Evolutionary conservation across 2,329 filamentous ascomycete genomes (phyloP).

Genomic region (Dactylellina cionopaga): DNA sequence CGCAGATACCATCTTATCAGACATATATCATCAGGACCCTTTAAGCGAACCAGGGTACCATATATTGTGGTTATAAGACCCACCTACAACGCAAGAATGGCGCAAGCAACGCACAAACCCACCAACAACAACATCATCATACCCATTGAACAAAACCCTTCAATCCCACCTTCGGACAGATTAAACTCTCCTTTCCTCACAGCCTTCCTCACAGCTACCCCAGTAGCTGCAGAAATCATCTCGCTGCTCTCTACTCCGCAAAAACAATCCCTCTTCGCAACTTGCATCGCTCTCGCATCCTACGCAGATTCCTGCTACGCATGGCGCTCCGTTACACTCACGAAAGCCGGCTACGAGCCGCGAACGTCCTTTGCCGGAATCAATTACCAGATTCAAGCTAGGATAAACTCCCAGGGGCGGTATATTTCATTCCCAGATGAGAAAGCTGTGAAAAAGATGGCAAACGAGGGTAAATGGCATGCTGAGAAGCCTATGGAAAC

Average conservation of each 20-base stretch:
- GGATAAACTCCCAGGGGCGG: constrained; percentile 27
- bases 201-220: constrained; percentile 31
- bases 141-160: constrained; percentile 8
- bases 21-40: constrained; percentile 11
- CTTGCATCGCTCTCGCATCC: constrained; percentile 22
- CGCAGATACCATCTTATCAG: neutral
- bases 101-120: constrained; percentile 45
- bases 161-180: constrained; percentile 24
- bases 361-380: constrained; percentile 24
- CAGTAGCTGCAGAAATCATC: constrained; percentile 45
- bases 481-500: constrained; percentile 16
- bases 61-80: too few relatives aligned
- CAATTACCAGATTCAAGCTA: constrained; percentile 38
- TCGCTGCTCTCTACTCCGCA: constrained; percentile 43
- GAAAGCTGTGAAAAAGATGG: constrained; percentile 11
- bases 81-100: constrained; percentile 43
- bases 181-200: constrained; percentile 34
- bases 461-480: constrained; percentile 23
- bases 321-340: constrained; percentile 38
- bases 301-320: constrained; percentile 49
- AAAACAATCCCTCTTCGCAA: constrained; percentile 42
- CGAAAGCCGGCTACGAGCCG: constrained; percentile 40
- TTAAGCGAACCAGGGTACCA: constrained; percentile 24
- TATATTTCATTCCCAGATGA: constrained; percentile 35
- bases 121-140: neutral